Conservation (phyloP, 2,329 filamentous ascomycete genomes). For the Sclerotinia minor region DNA sequence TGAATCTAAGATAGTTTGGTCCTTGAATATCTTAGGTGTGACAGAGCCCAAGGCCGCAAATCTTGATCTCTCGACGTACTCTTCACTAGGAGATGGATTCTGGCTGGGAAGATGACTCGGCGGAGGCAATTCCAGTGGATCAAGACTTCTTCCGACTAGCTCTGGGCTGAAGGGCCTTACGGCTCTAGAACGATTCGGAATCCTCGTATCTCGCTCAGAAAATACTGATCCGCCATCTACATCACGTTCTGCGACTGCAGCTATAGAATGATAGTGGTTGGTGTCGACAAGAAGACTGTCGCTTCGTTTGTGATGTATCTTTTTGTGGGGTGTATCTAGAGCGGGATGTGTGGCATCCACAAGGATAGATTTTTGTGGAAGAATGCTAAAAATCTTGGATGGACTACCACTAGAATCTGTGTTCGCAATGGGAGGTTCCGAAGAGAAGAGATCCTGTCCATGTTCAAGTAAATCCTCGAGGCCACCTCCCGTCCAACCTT, state of each 20-base stretch:
- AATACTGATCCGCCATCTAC: conserved; percentile 52
- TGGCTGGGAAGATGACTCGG: conserved; percentile 4
- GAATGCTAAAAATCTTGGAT: conserved; percentile 61
- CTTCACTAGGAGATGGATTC: conserved; percentile 4
- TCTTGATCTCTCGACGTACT: conserved; percentile 12
- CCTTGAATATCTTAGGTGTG: conserved; percentile 18
- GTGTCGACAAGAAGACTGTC: conserved; percentile 57
- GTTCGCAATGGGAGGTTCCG: conserved; percentile 43
- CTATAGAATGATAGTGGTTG: conserved; percentile 59
- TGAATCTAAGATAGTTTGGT: conserved; percentile 15
- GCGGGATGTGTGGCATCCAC: conserved; percentile 49
- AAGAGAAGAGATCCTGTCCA: conserved; percentile 61
- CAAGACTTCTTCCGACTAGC: conserved; percentile 29
- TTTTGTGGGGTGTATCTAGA: conserved; percentile 29
- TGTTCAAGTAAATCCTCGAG: conserved; percentile 65
- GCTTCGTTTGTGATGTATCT: conserved; percentile 46
- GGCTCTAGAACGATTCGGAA: conserved; percentile 53
- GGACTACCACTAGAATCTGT: conserved; percentile 42
- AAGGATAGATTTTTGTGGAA: conserved; percentile 64
- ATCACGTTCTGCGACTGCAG: conserved; percentile 45
- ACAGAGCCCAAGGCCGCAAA: conserved; percentile 1
- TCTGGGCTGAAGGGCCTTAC: conserved; percentile 61
- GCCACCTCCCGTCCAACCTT: conserved; percentile 67
- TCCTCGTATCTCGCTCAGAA: conserved; percentile 46
- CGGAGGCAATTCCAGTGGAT: conserved; percentile 32